These are phyloP conservation scores for Rhynchosporium secalis DNA, from an alignment of 2,329 filamentous ascomycete species.

Conservation along the genomic window DNA sequence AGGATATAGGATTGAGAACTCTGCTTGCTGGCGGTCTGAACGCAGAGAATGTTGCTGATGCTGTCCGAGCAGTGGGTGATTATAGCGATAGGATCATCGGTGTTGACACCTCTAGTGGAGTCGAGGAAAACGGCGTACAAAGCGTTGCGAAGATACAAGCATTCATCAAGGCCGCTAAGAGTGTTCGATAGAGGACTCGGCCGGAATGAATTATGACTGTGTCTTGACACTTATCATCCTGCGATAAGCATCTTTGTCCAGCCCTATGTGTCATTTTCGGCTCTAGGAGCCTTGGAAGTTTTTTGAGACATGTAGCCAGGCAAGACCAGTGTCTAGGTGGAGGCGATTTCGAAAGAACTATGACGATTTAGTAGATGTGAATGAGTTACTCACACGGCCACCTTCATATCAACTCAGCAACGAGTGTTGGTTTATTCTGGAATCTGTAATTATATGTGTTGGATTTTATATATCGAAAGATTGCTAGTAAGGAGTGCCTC, in stretches of 20 bases:
- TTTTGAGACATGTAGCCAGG: not conserved
- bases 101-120: slow-evolving; percentile 92
- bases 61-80: slow-evolving; percentile 63
- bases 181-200: slow-evolving; percentile 30
- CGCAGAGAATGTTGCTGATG: slow-evolving; percentile 72
- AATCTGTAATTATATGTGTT: too few relatives aligned
- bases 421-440: too few relatives aligned
- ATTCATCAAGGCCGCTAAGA: slow-evolving; percentile 76
- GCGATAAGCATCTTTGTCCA: not conserved
- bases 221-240: not conserved
- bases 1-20: slow-evolving; percentile 70
- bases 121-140: slow-evolving; percentile 82
- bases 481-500: too few relatives aligned
- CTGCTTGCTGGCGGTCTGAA: slow-evolving; percentile 84
- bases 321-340: not conserved
- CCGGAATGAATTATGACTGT: not conserved
- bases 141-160: slow-evolving; percentile 75
- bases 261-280: not conserved
- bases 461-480: too few relatives aligned
- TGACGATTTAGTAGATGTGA: too few relatives aligned
- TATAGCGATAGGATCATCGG: slow-evolving; percentile 66
- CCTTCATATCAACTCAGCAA: too few relatives aligned
- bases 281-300: not conserved
- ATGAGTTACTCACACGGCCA: too few relatives aligned
- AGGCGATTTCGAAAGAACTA: too few relatives aligned